Base-by-base conservation (phyloP, 805 yeast genomes). In the Cyberlindnera americana region DNA sequence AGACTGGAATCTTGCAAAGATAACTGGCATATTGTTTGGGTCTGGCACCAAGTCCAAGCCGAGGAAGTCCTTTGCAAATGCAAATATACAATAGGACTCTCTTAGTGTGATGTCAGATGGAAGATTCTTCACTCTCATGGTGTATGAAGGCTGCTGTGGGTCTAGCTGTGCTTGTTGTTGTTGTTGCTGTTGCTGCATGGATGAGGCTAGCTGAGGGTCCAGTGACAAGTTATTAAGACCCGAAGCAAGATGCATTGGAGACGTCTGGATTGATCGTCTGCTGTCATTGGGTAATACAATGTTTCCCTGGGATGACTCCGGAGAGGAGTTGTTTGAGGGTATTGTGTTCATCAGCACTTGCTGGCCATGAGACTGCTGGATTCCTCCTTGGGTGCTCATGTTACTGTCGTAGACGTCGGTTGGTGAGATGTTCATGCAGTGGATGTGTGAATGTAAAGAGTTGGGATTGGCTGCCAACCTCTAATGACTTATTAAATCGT, bases 81-180 rank as follows among this genome's bases (percentile, higher is more conserved):
- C 73, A 56, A 84, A 84, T 7, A 84, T 70, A 13, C 81, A 67
- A 35, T 73, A 67, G 3, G 85, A 80, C 58, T 84, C 95, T 57
- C 93, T 72, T 25, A 70, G 48, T 3, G 84, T 60, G 21, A 83
- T 65, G 60, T 84, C 88, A 4, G 61, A 49, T 8, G 95, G 93
- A 11, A 81, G 54, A 53, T 81, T 81, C 49, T 67, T 66, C 36
- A 83, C 54, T 44, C 65, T 69, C 32, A 78, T 49, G 11, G 60
- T 53, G 35, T 53, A 60, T 4, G 39, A 17, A 17, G 38, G 35
- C 22, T 35, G 41, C 4, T 21, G 19, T 4, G 35, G 38, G 5
- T 29, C 44, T 29, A 29, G 35, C 16, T 29, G 35, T 21, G 36
- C 5, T 27, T 25, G 42, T 22, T 8, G 32, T 31, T 21, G 35